These are phyloP conservation scores for Neofusicoccum ribis DNA, from an alignment of 2,329 filamentous ascomycete species.

Conservation along the genomic window DNA sequence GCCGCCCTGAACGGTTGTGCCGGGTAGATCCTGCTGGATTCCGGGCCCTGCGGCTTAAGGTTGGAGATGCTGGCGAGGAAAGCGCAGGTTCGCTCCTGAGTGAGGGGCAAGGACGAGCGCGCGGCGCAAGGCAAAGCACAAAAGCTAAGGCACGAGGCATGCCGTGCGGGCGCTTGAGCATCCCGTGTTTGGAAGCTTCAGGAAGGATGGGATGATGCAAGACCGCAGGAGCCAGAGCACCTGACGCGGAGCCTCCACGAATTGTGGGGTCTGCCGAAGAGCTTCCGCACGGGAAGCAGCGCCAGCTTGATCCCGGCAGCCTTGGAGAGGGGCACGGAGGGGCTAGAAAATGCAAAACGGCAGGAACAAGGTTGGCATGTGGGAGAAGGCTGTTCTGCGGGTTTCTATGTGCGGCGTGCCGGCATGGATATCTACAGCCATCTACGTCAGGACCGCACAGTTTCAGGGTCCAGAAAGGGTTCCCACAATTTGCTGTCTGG, in stretches of 20 bases:
- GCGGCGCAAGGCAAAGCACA: neutral
- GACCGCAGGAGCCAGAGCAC: neutral
- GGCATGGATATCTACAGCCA: neutral
- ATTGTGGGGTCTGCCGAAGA: slow-evolving; percentile 15
- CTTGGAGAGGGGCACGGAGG: neutral
- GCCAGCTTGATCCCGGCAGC: neutral
- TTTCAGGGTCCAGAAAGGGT: neutral
- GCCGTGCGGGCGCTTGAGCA: neutral
- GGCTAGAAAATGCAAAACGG: neutral
- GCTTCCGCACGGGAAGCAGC: neutral
- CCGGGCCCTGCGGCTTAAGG: neutral
- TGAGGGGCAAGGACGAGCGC: neutral
- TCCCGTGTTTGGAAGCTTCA: neutral
- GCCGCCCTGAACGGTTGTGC: neutral
- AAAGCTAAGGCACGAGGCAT: neutral
- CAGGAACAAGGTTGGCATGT: neutral
- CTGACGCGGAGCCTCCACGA: slow-evolving; percentile 13
- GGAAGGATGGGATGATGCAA: slow-evolving; percentile 8
- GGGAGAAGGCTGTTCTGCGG: neutral
- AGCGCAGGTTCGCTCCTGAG: neutral
- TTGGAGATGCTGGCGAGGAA: neutral
- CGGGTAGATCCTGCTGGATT: neutral
- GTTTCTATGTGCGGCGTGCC: neutral
- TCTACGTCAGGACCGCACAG: neutral
- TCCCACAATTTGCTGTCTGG: neutral